Base-by-base conservation (phyloP, 495 filamentous ascomycete species). In the Tuber indicum region DNA sequence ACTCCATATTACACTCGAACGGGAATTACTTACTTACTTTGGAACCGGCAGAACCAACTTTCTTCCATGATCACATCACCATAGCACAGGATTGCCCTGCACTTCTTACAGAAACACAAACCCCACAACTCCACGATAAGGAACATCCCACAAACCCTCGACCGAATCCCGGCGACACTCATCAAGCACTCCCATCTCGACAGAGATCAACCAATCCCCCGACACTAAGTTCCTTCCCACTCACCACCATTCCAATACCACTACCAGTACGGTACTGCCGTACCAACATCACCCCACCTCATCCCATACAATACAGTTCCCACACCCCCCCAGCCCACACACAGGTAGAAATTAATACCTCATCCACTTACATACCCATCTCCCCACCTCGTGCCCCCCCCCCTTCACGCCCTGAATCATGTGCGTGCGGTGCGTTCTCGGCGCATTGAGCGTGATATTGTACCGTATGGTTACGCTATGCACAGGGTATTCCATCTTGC, bases 271-370 rank as follows among this genome's bases (percentile, higher is more conserved):
- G 26, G n/a, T 1, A 32, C 10, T 32, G 16, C n/a, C 23, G 23
- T 62, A 62, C 52, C 52, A 62, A 62, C 1, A 62, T 62, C 52
- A n/a, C 52, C 52, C 52, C 52, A 62, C 52, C 23, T 62, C 52
- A 32, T 62, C 23, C 49, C 52, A 16, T 62, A 62, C 26, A 32
- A 5, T 62, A 62, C n/a, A 32, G 32, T 32, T 32, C n/a, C 23
- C 52, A 49, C 45, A 47, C 45, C 45, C 45, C 45, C 45, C 16
- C 16, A 47, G 0, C 16, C 6, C 45, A 47, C 52, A 26, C n/a
- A 62, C n/a, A 32, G n/a, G n/a, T 62, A 62, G 23, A 66, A 66
- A 66, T 66, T 36, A 66, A 66, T 66, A 36, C 58, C 58, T 66
- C 58, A 66, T 12, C 26, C 26, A 36, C 58, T 26, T 36, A 62